Evolutionary conservation across 2,329 filamentous ascomycete species (phyloP).

Genomic region (Dothideomycetes sp.): DNA sequence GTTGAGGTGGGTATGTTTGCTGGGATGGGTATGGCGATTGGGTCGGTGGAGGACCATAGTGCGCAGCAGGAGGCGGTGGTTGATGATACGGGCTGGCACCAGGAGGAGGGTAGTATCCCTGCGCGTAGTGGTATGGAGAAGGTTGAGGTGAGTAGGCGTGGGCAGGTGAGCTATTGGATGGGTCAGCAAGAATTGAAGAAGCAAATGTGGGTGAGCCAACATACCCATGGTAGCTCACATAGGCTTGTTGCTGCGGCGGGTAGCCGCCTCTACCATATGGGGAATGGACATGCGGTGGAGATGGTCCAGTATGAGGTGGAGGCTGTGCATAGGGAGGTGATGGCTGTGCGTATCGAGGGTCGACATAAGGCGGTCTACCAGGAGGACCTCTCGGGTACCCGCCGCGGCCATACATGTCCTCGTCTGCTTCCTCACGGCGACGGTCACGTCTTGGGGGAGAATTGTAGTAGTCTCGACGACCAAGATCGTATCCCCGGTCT

Average conservation of each 20-base stretch:
- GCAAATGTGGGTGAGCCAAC: constrained; percentile 24
- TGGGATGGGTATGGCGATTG: constrained; percentile 37
- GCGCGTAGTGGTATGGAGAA: constrained; percentile 44
- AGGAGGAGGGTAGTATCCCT: constrained; percentile 18
- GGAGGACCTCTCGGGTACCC: constrained; percentile 9
- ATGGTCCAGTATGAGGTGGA: constrained; percentile 1
- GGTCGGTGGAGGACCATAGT: constrained; percentile 5
- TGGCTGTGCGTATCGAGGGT: constrained; percentile 36
- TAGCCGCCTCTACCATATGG: constrained; percentile 49
- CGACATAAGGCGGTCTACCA: constrained; percentile 8
- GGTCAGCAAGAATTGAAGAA: constrained; percentile 15
- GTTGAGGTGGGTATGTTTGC: constrained; percentile 24
- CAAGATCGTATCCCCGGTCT: constrained; percentile 5
- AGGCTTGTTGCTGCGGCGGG: constrained; percentile 32
- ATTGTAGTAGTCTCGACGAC: constrained; percentile 8
- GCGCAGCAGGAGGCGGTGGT: constrained; percentile 25
- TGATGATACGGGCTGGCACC: constrained; percentile 10
- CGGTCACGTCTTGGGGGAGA: constrained; percentile 5
- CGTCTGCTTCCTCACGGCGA: constrained; percentile 7
- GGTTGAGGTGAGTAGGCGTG: constrained; percentile 47
- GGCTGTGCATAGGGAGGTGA: constrained; percentile 42
- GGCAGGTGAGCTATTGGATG: constrained; percentile 26
- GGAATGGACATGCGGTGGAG: constrained; percentile 46
- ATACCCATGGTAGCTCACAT: constrained; percentile 41
- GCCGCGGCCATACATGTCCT: constrained; percentile 12